Evolutionary conservation across 345 rosid species (phyloP), one percentile per base, ranked within the genome.

Genomic region (Brassica incana): DNA sequence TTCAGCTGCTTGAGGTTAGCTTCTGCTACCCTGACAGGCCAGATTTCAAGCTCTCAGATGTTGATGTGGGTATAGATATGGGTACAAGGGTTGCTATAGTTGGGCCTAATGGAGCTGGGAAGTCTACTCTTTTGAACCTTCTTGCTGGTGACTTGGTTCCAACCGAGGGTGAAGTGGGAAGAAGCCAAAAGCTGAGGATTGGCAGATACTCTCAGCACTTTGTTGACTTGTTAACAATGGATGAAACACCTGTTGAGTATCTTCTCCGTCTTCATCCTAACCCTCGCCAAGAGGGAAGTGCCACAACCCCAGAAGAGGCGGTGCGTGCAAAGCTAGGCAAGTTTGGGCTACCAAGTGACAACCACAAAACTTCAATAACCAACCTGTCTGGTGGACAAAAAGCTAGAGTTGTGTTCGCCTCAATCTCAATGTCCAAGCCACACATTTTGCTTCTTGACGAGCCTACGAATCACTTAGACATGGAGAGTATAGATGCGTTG

Each of bases 61-160:
- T 95, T 50, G 99, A 95, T 83, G 94, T 90, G 40, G 99, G 99
- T 65, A 93, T 95, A 62, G 99, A 95, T 83, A 93, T 95, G 99
- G 98, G 97, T 63, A 93, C 99, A 50, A 86, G 97, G 10, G 98
- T 91, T 3, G 99, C 98, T 27, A 93, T 93, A 56, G 93, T 91
- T 65, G 99, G 99, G 72, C 97, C 99, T 32, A 93, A 90, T 67
- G 98, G 99, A 66, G 99, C 99, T 65, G 99, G 97, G 58, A 95
- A 95, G 77, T 93, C 97, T 65, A 93, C 99, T 65, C 82, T 95
- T 36, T 79, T 93, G 75, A 95, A 93, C 84, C 97, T 95, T 78
- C 92, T 95, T 64, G 97, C 98, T 20, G 97, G 97, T 27, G 99
- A 90, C 83, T 80, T 95, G 79, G 84, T 76, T 84, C 93, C 99